Evolutionary conservation across 2,329 filamentous ascomycete species (phyloP).

Genomic region (Clonostachys solani): DNA sequence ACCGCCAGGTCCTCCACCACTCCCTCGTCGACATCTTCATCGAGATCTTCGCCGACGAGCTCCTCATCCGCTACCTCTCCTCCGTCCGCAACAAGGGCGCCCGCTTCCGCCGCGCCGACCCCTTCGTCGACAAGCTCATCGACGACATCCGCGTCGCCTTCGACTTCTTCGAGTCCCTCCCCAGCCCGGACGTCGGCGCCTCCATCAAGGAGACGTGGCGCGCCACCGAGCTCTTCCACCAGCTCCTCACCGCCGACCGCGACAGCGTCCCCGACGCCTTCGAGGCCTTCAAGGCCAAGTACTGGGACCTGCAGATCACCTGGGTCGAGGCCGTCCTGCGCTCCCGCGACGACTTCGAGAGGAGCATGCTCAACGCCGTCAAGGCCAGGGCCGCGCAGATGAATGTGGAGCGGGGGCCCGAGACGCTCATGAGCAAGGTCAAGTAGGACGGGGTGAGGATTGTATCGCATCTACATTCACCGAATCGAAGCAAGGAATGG

Average conservation of each 20-base stretch:
- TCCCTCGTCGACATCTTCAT: constrained; percentile 87
- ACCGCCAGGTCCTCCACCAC: constrained; percentile 77
- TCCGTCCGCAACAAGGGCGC: constrained; percentile 85
- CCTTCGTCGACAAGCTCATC: constrained; percentile 89
- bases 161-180: constrained; percentile 72
- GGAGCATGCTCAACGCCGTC: constrained; percentile 80
- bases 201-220: constrained; percentile 90
- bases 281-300: constrained; percentile 75
- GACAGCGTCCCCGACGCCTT: constrained; percentile 73
- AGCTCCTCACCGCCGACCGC: constrained; percentile 74
- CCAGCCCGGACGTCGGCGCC: constrained; percentile 63
- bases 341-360: constrained; percentile 87
- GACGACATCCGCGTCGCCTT: constrained; percentile 90
- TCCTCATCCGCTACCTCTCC: constrained; percentile 80
- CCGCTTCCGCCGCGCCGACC: constrained; percentile 82
- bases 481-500: too few relatives aligned
- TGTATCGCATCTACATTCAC: too few relatives aligned
- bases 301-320: constrained; percentile 90
- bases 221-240: constrained; percentile 79
- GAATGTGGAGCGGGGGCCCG: constrained; percentile 71
- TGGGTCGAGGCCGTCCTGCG: constrained; percentile 94
- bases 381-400: constrained; percentile 87
- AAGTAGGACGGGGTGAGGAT: constrained; percentile 44
- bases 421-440: constrained; percentile 94
- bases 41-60: constrained; percentile 88